phyloP scores from a whole-genome alignment of 164 flowering plant species.

The Sedum album region DNA sequence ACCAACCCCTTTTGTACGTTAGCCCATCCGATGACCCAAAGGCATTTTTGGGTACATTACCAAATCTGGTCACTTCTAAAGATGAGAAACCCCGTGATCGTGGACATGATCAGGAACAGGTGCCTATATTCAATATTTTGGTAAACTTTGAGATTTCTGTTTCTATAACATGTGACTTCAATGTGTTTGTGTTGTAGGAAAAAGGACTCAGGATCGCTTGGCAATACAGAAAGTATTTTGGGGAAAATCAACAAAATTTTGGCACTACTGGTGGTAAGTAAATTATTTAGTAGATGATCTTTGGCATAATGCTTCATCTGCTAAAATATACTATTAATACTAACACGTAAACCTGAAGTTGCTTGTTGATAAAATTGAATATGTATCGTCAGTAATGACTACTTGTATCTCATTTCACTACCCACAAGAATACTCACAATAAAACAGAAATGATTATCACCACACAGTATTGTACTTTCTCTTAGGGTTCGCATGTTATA shows the following conservation, averaged over 20 bases:
- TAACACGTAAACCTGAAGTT: background rate
- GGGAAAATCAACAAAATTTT: slow-evolving; percentile 37
- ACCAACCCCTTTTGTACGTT: slow-evolving; percentile 78
- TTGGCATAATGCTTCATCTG: background rate
- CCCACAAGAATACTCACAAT: background rate
- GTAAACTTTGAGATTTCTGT: background rate
- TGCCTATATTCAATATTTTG: slow-evolving; percentile 13
- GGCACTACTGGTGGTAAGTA: slow-evolving; percentile 34
- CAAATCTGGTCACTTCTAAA: slow-evolving; percentile 47
- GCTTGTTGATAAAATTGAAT: background rate
- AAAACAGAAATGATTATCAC: background rate
- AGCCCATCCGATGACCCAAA: slow-evolving; percentile 70
- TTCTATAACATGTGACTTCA: background rate
- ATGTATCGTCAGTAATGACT: background rate
- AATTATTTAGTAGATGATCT: background rate
- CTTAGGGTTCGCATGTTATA: no score
- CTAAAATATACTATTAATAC: background rate
- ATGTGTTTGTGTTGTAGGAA: slow-evolving; percentile 35
- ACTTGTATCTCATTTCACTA: background rate
- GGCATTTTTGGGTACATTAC: slow-evolving; percentile 88
- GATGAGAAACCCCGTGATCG: slow-evolving; percentile 42
- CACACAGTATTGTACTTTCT: no score
- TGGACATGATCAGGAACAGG: slow-evolving; percentile 47
- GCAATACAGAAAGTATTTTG: slow-evolving; percentile 91
- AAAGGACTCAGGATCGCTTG: slow-evolving; percentile 90